phyloP scores from a whole-genome alignment of 148 eudicot species.

The Polygonum maritimum region DNA sequence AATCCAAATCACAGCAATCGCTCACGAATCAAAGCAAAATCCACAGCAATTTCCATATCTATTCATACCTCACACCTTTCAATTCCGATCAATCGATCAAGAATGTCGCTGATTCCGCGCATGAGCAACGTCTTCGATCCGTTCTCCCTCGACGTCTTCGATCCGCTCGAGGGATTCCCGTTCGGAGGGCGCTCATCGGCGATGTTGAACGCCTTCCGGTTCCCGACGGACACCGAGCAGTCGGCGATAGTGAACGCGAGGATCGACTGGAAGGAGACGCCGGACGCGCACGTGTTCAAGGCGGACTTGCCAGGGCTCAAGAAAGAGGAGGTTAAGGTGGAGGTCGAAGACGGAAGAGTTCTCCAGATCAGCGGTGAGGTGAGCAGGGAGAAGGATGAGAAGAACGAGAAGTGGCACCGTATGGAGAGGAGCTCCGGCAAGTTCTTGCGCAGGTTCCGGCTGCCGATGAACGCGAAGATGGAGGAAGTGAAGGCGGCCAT shows the following conservation, averaged over 20 bases:
- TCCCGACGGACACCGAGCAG: background rate
- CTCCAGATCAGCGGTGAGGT: slow-evolving; percentile 11
- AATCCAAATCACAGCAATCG: background rate
- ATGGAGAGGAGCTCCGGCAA: slow-evolving; percentile 8
- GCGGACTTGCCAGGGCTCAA: slow-evolving; percentile 9
- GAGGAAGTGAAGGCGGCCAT: slow-evolving; percentile 13
- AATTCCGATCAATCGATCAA: background rate
- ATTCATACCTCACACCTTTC: background rate
- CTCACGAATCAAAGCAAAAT: background rate
- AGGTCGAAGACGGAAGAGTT: slow-evolving; percentile 13
- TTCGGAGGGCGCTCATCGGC: background rate
- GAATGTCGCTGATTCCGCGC: slow-evolving; percentile 9
- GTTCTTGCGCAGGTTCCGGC: background rate
- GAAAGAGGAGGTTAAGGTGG: slow-evolving; percentile 12
- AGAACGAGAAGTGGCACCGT: slow-evolving; percentile 14
- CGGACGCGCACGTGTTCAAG: slow-evolving; percentile 16
- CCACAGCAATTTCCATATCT: background rate
- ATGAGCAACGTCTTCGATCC: slow-evolving; percentile 6
- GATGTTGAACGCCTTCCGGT: background rate
- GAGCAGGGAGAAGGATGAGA: slow-evolving; percentile 10
- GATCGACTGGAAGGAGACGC: slow-evolving; percentile 15
- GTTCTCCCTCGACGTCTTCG: slow-evolving; percentile 2
- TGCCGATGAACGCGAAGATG: slow-evolving; percentile 9
- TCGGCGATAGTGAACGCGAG: slow-evolving; percentile 10
- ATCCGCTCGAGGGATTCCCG: slow-evolving; percentile 4